Evolutionary conservation across 306 rosid species (phyloP), one percentile per base, ranked within the genome.

Genomic region (Biancaea sappan): DNA sequence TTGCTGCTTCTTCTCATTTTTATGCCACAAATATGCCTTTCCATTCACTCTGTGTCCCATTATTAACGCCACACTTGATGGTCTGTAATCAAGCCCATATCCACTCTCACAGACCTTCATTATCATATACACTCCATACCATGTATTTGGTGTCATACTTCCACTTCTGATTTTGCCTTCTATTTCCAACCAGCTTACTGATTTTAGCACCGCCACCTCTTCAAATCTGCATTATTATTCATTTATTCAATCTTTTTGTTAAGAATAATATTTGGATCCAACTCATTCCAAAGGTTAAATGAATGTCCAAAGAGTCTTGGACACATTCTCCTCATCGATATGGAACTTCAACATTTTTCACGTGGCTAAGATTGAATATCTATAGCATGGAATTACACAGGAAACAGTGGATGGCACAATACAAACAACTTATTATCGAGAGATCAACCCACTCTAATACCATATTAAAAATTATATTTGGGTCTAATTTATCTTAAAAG

Each of bases 101-200:
- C 88, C 88, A 11, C 88, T 18, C 40, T 76, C 52, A 0, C 82
- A 76, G 1, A 75, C 74, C 31, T 86, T 88, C 84, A 88, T 74
- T 0, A 86, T n/a, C 1, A 91, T 84, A 78, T 83, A 88, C 0
- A 90, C 96, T 25, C 35, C 84, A 41, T 88, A 88, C 1, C 1
- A 8, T 9, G 96, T 88, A 81, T 85, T 86, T 19, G 73, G 24
- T 0, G 90, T 79, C 1, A 91, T 75, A 54, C 0, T 56, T 18
- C 35, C 4, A 1, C 82, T 83, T 41, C 71, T 76, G 1, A 88
- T 85, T 76, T 68, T 83, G 0, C 93, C 96, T 62, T 73, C 58
- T 2, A 91, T 88, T 78, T 88, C 88, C 44, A 91, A 64, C 93
- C 90, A 83, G 4, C 68, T 32, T 66, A 63, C 85, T 52, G 84